Evolutionary conservation across 2,329 filamentous ascomycete species (phyloP), one percentile per base, ranked within the genome.

Genomic region (Byssothecium circinans): DNA sequence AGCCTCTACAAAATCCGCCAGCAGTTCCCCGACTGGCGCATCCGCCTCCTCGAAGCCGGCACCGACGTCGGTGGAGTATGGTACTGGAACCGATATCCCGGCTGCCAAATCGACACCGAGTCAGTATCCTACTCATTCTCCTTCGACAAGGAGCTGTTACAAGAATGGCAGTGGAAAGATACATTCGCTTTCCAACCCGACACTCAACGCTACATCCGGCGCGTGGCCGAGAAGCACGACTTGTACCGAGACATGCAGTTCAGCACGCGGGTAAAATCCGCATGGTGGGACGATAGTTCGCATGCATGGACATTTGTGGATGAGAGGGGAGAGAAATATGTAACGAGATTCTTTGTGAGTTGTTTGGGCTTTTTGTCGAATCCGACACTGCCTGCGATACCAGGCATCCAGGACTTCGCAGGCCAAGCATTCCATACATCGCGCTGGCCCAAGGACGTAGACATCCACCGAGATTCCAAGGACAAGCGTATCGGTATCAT

Each of bases 401-500:
- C 76, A 7, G 81, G 81, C 14, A 74, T 83, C 44, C 74, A 80
- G 19, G 76, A 72, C 30, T 85, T 83, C 73, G 73, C 78, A 45
- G 83, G 83, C 19, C 55, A 73, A 4, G 72, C 81, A 12, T 74
- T 80, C 56, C 81, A 84, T 61, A 78, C 80, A 0, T 80, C 79
- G 2, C 77, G 77, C 60, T 83, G 81, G 81, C 81, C 81, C 1
- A 70, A 79, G 2, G 68, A 77, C 2, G 67, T 83, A 27, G 71
- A 78, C 34, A 72, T 82, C 30, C 70, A 36, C 20, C 32, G 39
- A 18, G 42, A 52, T 39, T 51, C 53, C 30, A 29, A 37, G 12
- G 33, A 35, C 43, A 85, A 85, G 62, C 73, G 75, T 17, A 76
- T 80, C 41, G 83, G 78, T 11, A 75, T 86, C 53, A 80, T 86